Percentiles rank a stretch among this genome's conserved stretches.
phyloP scores from a whole-genome alignment of 2,329 filamentous ascomycete species.

The Mariannaea sp. region DNA sequence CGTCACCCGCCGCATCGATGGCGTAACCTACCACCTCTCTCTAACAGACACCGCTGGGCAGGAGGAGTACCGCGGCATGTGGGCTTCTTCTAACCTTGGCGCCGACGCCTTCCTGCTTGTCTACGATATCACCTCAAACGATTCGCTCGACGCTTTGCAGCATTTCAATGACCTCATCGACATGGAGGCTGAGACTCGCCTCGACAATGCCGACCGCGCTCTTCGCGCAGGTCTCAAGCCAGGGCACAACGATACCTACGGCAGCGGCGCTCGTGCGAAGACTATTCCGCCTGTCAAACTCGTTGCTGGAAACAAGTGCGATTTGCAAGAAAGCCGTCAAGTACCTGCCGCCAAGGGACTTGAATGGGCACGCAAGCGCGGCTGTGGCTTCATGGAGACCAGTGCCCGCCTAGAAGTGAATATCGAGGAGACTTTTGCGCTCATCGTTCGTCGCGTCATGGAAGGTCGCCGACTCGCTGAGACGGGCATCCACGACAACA shows the following conservation, averaged over 20 bases:
- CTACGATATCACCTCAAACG: slow-evolving; percentile 79
- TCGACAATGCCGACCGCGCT: slow-evolving; percentile 64
- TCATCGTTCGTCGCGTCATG: slow-evolving; percentile 65
- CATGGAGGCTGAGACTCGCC: slow-evolving; percentile 74
- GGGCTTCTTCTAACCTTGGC: slow-evolving; percentile 77
- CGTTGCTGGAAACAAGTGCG: slow-evolving; percentile 86
- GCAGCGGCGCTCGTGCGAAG: slow-evolving; percentile 47
- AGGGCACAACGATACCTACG: slow-evolving; percentile 35
- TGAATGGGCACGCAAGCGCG: slow-evolving; percentile 74
- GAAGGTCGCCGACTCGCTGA: slow-evolving; percentile 60
- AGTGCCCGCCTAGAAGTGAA: slow-evolving; percentile 84
- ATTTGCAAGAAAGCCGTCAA: slow-evolving; percentile 70
- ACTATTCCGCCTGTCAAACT: slow-evolving; percentile 78
- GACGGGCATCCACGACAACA: slow-evolving; percentile 49
- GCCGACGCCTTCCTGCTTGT: slow-evolving; percentile 85
- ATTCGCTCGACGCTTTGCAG: slow-evolving; percentile 71
- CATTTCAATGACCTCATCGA: slow-evolving; percentile 85
- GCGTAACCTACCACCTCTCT: slow-evolving; percentile 76
- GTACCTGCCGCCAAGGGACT: slow-evolving; percentile 73
- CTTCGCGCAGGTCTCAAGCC: slow-evolving; percentile 48
- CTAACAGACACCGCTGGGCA: slow-evolving; percentile 88
- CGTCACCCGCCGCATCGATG: slow-evolving; percentile 79
- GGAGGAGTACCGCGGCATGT: slow-evolving; percentile 87
- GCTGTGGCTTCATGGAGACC: slow-evolving; percentile 90
- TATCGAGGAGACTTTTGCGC: slow-evolving; percentile 85